Percentiles rank a stretch among this genome's conserved stretches.
phyloP scores from a whole-genome alignment of 352 stramenopile species.

The Phytophthora aleatoria region DNA sequence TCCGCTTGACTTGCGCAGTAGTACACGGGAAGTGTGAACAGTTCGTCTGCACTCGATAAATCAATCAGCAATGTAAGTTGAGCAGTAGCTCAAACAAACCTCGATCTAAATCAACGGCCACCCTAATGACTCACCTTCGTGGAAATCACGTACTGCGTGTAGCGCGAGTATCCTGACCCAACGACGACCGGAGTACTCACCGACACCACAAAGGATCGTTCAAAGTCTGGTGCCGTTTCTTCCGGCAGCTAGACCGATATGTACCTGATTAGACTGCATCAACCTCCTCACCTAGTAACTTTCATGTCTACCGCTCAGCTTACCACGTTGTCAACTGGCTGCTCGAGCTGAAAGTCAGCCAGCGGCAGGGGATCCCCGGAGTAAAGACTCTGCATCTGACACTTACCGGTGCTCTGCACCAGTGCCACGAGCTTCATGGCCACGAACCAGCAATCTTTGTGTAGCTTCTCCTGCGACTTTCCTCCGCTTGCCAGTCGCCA shows the following conservation, averaged over 20 bases:
- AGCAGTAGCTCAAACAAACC: background rate
- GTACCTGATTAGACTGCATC: slow-evolving; percentile 1
- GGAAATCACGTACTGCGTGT: slow-evolving; percentile 89
- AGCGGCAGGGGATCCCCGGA: slow-evolving; percentile 68
- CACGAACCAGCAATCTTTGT: slow-evolving; percentile 91
- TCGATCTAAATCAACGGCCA: background rate
- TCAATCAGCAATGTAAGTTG: background rate
- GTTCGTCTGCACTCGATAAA: slow-evolving; percentile 53
- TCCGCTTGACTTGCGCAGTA: slow-evolving; percentile 79
- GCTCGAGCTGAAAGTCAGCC: slow-evolving; percentile 82
- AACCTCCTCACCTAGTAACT: background rate
- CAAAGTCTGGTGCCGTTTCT: slow-evolving; percentile 42
- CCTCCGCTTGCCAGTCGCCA: slow-evolving; percentile 89
- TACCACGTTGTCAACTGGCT: slow-evolving; percentile 81
- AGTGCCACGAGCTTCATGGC: slow-evolving; percentile 91
- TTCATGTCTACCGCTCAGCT: background rate
- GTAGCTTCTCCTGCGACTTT: slow-evolving; percentile 86
- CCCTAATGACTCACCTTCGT: slow-evolving; percentile 62
- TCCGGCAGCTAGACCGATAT: slow-evolving; percentile 54
- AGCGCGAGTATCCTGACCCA: slow-evolving; percentile 79
- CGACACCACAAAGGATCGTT: slow-evolving; percentile 68
- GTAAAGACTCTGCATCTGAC: slow-evolving; percentile 85
- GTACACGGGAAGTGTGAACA: slow-evolving; percentile 65
- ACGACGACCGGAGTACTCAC: slow-evolving; percentile 85
- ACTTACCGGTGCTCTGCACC: slow-evolving; percentile 83